phyloP scores from a whole-genome alignment of 352 stramenopile genomes.

The Peronosclerospora sorghi region DNA sequence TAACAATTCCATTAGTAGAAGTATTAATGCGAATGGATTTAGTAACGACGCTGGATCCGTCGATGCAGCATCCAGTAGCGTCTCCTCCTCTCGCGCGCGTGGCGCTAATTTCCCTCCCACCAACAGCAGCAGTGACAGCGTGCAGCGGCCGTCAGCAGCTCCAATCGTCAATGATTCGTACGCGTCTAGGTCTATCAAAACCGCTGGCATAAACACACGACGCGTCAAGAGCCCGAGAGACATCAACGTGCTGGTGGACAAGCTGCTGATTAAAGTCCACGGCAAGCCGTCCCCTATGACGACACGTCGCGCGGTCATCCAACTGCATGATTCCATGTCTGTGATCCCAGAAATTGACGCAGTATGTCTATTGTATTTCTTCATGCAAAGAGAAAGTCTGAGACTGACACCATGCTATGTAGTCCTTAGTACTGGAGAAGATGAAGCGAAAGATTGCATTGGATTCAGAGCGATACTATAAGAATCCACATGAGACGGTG shows the following conservation, averaged over 20 bases:
- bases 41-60: not conserved
- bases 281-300: slow-evolving; percentile 45
- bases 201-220: slow-evolving; percentile 23
- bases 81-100: slow-evolving; percentile 2
- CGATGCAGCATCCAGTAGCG: not conserved
- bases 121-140: slow-evolving; percentile 1
- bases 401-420: not conserved
- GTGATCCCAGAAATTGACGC: slow-evolving; percentile 19
- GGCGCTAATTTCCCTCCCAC: slow-evolving; percentile 3
- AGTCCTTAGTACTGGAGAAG: slow-evolving; percentile 66
- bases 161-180: not conserved
- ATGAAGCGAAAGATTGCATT: slow-evolving; percentile 58
- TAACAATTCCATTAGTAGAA: slow-evolving; percentile 11
- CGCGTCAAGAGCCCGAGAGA: slow-evolving; percentile 26
- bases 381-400: not conserved
- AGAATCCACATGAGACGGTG: slow-evolving; percentile 32
- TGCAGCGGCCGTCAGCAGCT: slow-evolving; percentile 1
- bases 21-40: slow-evolving; percentile 1
- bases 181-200: slow-evolving; percentile 16
- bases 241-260: slow-evolving; percentile 43
- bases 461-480: slow-evolving; percentile 32
- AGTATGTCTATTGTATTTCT: slow-evolving; percentile 15
- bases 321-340: slow-evolving; percentile 36
- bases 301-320: slow-evolving; percentile 40
- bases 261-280: slow-evolving; percentile 37